Conservation (phyloP, 179 eudicot genomes). For the Beta macrorhiza region DNA sequence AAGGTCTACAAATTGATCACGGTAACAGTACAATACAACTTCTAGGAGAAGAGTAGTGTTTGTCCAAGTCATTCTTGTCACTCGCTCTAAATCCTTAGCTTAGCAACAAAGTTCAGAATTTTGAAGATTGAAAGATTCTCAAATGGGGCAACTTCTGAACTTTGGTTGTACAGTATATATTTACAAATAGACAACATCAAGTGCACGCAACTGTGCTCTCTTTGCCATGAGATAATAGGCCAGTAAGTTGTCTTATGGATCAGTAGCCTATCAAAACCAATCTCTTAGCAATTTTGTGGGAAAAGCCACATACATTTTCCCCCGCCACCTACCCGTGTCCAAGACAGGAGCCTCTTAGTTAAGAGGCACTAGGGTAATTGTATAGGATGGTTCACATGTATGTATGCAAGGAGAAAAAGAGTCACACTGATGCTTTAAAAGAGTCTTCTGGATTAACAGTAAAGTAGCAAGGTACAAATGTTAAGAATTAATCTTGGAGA, state of each 20-base stretch:
- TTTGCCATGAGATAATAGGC: neutral
- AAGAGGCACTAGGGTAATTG: neutral
- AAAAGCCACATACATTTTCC: neutral
- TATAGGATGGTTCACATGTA: neutral
- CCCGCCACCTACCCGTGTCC: neutral
- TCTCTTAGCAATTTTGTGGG: neutral
- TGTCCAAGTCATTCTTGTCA: neutral
- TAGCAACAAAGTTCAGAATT: neutral
- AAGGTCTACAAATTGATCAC: neutral
- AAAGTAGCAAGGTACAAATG: neutral
- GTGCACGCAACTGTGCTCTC: neutral
- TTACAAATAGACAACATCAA: neutral
- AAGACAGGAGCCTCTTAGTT: neutral
- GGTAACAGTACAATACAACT: neutral
- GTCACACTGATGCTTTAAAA: too few relatives aligned
- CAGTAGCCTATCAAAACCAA: neutral
- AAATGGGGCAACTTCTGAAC: neutral
- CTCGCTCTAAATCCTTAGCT: neutral
- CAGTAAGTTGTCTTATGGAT: neutral
- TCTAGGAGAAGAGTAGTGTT: neutral
- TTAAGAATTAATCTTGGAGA: neutral
- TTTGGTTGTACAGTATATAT: neutral
- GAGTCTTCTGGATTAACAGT: neutral
- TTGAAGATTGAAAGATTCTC: too few relatives aligned
- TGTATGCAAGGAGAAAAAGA: neutral